Evolutionary conservation across 2,329 filamentous ascomycete genomes (phyloP).

Genomic region (Calcarisporium arbuscula): DNA sequence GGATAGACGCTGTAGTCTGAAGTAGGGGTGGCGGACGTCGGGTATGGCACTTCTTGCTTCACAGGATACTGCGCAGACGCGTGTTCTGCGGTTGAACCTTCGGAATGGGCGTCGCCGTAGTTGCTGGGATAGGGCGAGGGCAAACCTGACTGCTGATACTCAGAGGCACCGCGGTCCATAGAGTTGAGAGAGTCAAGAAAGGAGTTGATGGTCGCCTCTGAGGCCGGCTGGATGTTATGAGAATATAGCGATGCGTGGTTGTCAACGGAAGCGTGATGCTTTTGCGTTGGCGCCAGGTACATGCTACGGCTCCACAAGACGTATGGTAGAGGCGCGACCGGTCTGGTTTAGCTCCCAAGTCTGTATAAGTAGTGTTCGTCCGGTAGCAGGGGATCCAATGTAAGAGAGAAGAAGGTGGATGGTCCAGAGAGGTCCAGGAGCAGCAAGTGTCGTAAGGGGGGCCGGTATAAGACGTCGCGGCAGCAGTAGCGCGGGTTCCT

Average conservation of each 20-base stretch:
- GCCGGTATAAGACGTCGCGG: no score
- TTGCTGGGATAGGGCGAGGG: constrained; percentile 63
- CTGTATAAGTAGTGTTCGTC: constrained; percentile 24
- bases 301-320: constrained; percentile 26
- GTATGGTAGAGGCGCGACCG: constrained; percentile 20
- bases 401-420: constrained; percentile 14
- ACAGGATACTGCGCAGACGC: constrained; percentile 83
- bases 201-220: constrained; percentile 18
- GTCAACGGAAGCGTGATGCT: constrained; percentile 24
- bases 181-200: constrained; percentile 23
- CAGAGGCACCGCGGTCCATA: constrained; percentile 60
- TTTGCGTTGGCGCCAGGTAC: constrained; percentile 27
- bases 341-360: constrained; percentile 25
- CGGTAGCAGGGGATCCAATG: constrained; percentile 20
- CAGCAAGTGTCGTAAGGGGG: no score
- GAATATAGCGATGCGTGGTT: constrained; percentile 13
- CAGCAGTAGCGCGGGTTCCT: constrained; percentile 24
- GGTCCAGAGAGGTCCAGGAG: constrained; percentile 15
- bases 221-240: constrained; percentile 9
- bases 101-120: constrained; percentile 69
- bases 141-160: constrained; percentile 87
- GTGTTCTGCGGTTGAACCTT: constrained; percentile 83
- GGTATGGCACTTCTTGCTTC: constrained; percentile 75
- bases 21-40: constrained; percentile 74
- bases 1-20: constrained; percentile 84